Conservation (phyloP, 2,329 filamentous ascomycete genomes). For the Neofusicoccum laricinum region DNA sequence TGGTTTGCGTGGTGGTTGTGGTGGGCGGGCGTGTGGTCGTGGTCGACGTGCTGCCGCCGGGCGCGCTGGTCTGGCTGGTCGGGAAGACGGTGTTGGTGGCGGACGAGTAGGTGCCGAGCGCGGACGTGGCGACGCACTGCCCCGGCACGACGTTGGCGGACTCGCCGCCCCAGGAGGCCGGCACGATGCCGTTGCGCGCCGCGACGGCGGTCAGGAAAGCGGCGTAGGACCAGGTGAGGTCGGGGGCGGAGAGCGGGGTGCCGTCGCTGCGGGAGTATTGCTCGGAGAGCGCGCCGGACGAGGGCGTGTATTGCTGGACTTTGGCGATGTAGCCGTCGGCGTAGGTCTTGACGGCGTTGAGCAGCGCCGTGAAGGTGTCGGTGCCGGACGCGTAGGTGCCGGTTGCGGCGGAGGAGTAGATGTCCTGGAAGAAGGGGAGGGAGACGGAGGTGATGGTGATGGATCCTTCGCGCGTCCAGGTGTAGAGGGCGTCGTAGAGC, state of each 20-base stretch:
- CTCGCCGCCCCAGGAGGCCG: slow-evolving; percentile 10
- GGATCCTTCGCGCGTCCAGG: slow-evolving; percentile 5
- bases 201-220: slow-evolving; percentile 31
- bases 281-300: slow-evolving; percentile 41
- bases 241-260: slow-evolving; percentile 37
- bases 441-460: slow-evolving; percentile 5
- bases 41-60: slow-evolving; percentile 29
- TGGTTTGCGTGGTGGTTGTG: slow-evolving; percentile 19
- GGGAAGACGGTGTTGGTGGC: slow-evolving; percentile 42
- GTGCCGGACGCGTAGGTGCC: slow-evolving; percentile 9
- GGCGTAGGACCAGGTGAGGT: slow-evolving; percentile 47
- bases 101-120: slow-evolving; percentile 39
- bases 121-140: slow-evolving; percentile 30
- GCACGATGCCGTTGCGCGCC: slow-evolving; percentile 5
- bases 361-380: slow-evolving; percentile 23
- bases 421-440: slow-evolving; percentile 9
- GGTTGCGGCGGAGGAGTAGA: slow-evolving; percentile 1
- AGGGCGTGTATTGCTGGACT: slow-evolving; percentile 38
- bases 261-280: slow-evolving; percentile 42
- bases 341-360: slow-evolving; percentile 24
- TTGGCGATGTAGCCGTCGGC: slow-evolving; percentile 42
- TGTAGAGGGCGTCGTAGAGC: slow-evolving; percentile 16
- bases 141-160: not conserved
- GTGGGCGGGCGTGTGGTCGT: slow-evolving; percentile 19
- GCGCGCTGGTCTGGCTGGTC: slow-evolving; percentile 40